phyloP scores from a whole-genome alignment of 192 early-diverging fungal genomes.

The Gamsiella multidivaricata region DNA sequence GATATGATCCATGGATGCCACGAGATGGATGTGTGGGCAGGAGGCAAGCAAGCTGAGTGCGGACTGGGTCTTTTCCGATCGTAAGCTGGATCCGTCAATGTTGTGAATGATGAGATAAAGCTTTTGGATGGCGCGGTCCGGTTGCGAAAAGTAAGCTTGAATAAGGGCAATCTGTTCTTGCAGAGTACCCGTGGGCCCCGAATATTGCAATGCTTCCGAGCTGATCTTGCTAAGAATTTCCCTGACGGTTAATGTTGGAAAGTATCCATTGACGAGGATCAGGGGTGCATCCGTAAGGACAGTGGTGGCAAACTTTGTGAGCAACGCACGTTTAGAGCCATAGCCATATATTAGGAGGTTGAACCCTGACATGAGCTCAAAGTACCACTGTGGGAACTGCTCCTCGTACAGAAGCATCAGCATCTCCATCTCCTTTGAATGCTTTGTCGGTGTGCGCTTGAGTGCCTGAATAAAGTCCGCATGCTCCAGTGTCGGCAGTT shows the following conservation, averaged over 20 bases:
- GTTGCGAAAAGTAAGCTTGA: constrained; percentile 67
- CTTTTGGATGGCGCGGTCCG: constrained; percentile 56
- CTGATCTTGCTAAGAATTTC: constrained; percentile 76
- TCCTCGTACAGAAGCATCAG: constrained; percentile 65
- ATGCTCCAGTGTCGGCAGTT: constrained; percentile 79
- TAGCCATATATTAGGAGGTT: constrained; percentile 93
- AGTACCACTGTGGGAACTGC: constrained; percentile 89
- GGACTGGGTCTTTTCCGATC: constrained; percentile 73
- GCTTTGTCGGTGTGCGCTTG: constrained; percentile 65
- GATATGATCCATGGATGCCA: constrained; percentile 93
- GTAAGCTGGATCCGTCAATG: constrained; percentile 84
- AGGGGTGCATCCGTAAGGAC: constrained; percentile 68
- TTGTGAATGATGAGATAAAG: constrained; percentile 89
- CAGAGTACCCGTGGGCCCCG: constrained; percentile 60
- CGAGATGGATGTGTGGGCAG: constrained; percentile 73
- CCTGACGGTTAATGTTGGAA: constrained; percentile 79
- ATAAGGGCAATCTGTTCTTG: constrained; percentile 78
- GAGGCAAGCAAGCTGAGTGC: constrained; percentile 76
- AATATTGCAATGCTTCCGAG: constrained; percentile 41
- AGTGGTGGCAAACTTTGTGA: constrained; percentile 77
- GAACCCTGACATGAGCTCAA: constrained; percentile 86
- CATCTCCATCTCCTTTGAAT: constrained; percentile 67
- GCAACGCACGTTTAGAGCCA: constrained; percentile 89
- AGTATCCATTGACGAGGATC: constrained; percentile 87
- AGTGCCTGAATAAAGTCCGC: constrained; percentile 71